These are phyloP conservation scores for Chlorella sorokiniana DNA, from an alignment of 139 green algal genomes.

Conservation along the genomic window DNA sequence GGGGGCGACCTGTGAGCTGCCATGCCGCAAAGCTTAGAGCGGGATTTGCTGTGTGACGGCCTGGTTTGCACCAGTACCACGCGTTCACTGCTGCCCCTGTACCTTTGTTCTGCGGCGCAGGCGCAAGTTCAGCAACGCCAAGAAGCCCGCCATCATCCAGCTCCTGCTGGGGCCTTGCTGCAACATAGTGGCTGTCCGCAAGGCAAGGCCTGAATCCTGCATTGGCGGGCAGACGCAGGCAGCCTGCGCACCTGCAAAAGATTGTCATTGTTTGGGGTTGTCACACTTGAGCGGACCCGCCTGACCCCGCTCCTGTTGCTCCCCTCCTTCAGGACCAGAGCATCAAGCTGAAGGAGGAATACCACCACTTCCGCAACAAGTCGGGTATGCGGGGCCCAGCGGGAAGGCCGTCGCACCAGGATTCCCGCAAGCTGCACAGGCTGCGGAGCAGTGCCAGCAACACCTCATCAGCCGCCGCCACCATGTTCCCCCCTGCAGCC, in stretches of 20 bases:
- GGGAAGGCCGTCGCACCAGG: too few relatives aligned
- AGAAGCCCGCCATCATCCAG: conserved; percentile 61
- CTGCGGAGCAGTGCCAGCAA: too few relatives aligned
- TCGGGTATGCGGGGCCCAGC: conserved; percentile 17
- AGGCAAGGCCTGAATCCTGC: not conserved
- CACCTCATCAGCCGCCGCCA: too few relatives aligned
- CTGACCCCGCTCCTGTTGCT: not conserved
- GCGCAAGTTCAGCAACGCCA: conserved; percentile 61
- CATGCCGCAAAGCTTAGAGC: too few relatives aligned
- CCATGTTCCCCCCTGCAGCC: conserved; percentile 30
- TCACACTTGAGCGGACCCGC: too few relatives aligned
- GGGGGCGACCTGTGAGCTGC: conserved; percentile 71
- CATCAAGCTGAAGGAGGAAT: conserved; percentile 86
- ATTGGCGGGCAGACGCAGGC: too few relatives aligned
- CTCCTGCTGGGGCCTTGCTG: conserved; percentile 65
- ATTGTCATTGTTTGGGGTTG: too few relatives aligned
- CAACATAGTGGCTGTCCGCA: conserved; percentile 59
- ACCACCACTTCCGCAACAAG: conserved; percentile 84
- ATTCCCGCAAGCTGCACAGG: too few relatives aligned
- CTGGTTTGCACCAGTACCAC: too few relatives aligned
- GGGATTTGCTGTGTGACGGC: too few relatives aligned
- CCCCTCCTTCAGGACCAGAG: conserved; percentile 33
- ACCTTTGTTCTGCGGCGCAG: conserved; percentile 15
- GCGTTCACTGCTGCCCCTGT: not conserved
- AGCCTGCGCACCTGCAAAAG: too few relatives aligned